These are phyloP conservation scores for Annulohypoxylon stygium DNA, from an alignment of 495 filamentous ascomycete genomes.

Conservation along the genomic window DNA sequence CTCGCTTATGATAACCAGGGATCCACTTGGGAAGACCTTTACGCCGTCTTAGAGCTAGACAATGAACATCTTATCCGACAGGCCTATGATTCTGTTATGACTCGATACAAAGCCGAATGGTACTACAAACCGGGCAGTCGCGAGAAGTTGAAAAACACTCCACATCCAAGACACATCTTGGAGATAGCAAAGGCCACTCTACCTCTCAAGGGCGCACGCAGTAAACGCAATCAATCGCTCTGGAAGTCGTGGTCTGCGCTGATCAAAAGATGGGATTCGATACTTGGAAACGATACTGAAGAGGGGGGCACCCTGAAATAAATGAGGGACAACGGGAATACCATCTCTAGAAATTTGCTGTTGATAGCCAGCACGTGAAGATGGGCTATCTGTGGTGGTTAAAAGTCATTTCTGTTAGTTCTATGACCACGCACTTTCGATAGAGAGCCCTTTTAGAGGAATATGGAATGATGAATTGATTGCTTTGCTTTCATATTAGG, in stretches of 20 bases:
- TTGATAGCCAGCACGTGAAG: not conserved
- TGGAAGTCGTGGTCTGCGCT: too few species aligned
- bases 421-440: not conserved
- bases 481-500: not conserved
- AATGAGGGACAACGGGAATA: too few species aligned
- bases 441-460: not conserved
- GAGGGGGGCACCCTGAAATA: too few species aligned
- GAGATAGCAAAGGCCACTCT: too few species aligned
- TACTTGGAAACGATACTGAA: too few species aligned
- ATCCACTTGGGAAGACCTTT: constrained; percentile 9
- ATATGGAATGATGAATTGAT: not conserved
- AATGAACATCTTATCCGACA: too few species aligned
- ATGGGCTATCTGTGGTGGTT: not conserved
- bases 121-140: too few species aligned
- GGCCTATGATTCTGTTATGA: not conserved
- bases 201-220: not conserved
- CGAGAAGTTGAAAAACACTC: not conserved
- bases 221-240: too few species aligned
- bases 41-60: not conserved
- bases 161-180: not conserved
- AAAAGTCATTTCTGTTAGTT: not conserved
- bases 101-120: not conserved
- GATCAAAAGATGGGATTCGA: too few species aligned
- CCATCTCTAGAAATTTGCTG: too few species aligned
- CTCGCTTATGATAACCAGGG: not conserved